phyloP scores from a whole-genome alignment of 1,284 basidiomycete species.

The Fomitopsis schrenkii region DNA sequence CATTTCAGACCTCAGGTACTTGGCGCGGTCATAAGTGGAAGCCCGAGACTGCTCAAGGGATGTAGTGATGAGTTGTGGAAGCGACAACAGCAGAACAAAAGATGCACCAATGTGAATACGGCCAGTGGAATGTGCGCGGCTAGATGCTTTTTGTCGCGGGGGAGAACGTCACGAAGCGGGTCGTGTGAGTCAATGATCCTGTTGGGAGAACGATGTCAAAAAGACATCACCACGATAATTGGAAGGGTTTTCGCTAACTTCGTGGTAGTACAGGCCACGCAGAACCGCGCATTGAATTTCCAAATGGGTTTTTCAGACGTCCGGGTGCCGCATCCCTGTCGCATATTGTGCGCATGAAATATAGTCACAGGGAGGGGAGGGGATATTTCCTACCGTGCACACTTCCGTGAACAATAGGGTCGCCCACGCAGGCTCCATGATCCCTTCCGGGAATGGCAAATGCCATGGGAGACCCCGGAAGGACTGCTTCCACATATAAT shows the following conservation, averaged over 20 bases:
- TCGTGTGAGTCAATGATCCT: too few species aligned
- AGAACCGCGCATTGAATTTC: neutral
- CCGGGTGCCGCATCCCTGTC: neutral
- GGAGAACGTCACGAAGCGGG: too few species aligned
- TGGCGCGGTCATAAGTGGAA: too few species aligned
- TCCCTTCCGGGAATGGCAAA: neutral
- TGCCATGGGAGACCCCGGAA: neutral
- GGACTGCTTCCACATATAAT: neutral
- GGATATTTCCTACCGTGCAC: neutral
- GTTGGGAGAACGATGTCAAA: too few species aligned
- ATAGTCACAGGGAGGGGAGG: neutral
- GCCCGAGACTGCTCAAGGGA: too few species aligned
- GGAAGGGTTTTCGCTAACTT: neutral
- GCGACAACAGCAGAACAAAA: too few species aligned
- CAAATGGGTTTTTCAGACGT: neutral
- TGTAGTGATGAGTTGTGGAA: too few species aligned
- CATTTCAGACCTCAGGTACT: neutral
- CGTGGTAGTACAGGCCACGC: neutral
- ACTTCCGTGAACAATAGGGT: neutral
- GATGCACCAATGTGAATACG: too few species aligned
- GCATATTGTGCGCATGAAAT: neutral
- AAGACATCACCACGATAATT: neutral
- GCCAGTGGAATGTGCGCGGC: too few species aligned
- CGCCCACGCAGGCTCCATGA: neutral
- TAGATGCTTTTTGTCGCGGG: too few species aligned